Percentiles rank a stretch among this genome's conserved stretches.
Conservation (phyloP, 202 grass and related monocot genomes). For the Setaria italica region DNA sequence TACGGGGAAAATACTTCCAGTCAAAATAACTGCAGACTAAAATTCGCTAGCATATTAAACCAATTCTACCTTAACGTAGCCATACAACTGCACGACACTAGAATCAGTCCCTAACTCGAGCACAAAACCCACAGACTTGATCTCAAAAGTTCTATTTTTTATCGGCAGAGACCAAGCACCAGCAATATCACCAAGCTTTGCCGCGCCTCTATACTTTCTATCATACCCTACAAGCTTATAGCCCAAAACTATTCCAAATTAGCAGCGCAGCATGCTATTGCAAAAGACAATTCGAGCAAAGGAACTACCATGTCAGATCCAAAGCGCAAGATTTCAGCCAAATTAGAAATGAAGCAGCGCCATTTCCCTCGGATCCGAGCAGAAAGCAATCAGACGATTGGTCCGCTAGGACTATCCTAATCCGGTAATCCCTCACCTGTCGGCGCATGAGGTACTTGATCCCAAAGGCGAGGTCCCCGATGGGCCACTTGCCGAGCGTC, state of each 20-base stretch:
- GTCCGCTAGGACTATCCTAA: not conserved
- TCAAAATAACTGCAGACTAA: not conserved
- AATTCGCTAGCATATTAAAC: constrained; percentile 6
- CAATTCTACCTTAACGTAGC: constrained; percentile 16
- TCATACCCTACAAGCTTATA: not conserved
- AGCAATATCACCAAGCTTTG: constrained; percentile 6
- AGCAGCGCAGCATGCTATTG: constrained; percentile 19
- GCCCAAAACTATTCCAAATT: not conserved
- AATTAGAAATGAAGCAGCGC: constrained; percentile 22
- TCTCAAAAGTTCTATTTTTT: not conserved
- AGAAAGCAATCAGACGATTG: not conserved
- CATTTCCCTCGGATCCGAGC: constrained; percentile 40
- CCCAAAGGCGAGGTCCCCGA: constrained; percentile 92
- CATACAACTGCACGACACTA: constrained; percentile 16
- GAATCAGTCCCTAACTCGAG: constrained; percentile 13
- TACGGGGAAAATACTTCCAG: constrained; percentile 6
- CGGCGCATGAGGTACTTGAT: constrained; percentile 96
- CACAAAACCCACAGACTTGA: not conserved
- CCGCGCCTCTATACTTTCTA: not conserved
- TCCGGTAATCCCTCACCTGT: constrained; percentile 55
- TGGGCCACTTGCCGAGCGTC: constrained; percentile 96
- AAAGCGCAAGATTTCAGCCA: constrained; percentile 21
- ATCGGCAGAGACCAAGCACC: constrained; percentile 8
- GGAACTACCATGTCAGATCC: constrained; percentile 43
- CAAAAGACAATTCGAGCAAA: not conserved